Percentiles rank a stretch among this genome's conserved stretches.
Evolutionary conservation across 2,329 filamentous ascomycete genomes (phyloP).

Genomic region (Alternaria postmessia): DNA sequence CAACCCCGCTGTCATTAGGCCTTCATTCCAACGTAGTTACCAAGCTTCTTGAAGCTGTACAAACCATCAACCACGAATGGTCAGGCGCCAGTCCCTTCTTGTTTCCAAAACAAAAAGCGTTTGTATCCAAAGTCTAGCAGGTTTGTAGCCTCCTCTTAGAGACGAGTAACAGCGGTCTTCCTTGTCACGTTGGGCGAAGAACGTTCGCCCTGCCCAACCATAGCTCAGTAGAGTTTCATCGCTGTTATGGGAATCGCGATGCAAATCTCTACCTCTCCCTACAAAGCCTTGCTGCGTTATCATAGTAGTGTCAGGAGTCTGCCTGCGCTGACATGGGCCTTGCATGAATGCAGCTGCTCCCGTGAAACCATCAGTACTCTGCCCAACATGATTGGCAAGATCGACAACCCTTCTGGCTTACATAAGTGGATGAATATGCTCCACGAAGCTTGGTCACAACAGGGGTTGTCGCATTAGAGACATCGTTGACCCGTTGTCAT

Average conservation of each 20-base stretch:
- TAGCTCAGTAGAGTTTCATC: not conserved
- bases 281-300: not conserved
- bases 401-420: slow-evolving; percentile 9
- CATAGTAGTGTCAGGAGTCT: not conserved
- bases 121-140: not conserved
- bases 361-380: slow-evolving; percentile 5
- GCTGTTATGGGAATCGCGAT: slow-evolving; percentile 1
- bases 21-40: not conserved
- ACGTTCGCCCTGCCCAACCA: not conserved
- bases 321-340: not conserved
- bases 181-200: slow-evolving; percentile 8
- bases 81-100: not conserved
- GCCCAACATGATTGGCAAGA: slow-evolving; percentile 4
- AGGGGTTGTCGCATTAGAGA: slow-evolving; percentile 11
- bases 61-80: not conserved
- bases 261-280: not conserved
- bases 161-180: slow-evolving; percentile 6
- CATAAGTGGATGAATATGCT: slow-evolving; percentile 8
- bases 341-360: not conserved
- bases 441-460: slow-evolving; percentile 13
- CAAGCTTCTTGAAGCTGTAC: not conserved
- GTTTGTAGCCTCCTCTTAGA: not conserved
- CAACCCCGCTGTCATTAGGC: slow-evolving; percentile 1
- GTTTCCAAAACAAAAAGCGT: not conserved
- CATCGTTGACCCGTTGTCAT: slow-evolving; percentile 1